A percentile compares a stretch with the other conserved stretches of the same genome.
phyloP scores from a whole-genome alignment of 2,329 filamentous ascomycete genomes.

The Cladosporium sp. region DNA sequence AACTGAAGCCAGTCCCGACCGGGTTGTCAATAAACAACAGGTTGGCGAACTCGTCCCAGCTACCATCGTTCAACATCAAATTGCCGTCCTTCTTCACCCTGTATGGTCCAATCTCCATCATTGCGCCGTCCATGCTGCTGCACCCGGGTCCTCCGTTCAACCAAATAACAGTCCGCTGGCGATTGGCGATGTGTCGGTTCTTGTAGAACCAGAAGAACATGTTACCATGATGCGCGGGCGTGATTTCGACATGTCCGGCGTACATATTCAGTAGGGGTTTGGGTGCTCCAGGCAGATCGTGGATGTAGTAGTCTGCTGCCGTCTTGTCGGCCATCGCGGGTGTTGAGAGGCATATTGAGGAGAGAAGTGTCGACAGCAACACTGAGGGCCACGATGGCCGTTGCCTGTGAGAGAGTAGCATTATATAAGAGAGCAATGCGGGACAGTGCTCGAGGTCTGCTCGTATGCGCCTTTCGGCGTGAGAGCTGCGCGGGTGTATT shows the following conservation, averaged over 20 bases:
- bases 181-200: conserved; percentile 90
- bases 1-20: conserved; percentile 94
- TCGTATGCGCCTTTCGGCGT: conserved; percentile 4
- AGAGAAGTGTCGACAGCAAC: conserved; percentile 15
- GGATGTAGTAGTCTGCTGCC: conserved; percentile 86
- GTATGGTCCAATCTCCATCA: conserved; percentile 97
- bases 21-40: conserved; percentile 95
- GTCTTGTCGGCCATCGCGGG: conserved; percentile 47
- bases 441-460: background rate
- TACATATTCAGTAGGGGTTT: conserved; percentile 89
- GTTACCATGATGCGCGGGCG: conserved; percentile 79
- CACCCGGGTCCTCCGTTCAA: conserved; percentile 95
- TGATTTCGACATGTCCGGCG: conserved; percentile 92
- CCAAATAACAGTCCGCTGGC: conserved; percentile 90
- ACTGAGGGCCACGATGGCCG: conserved; percentile 15
- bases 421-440: background rate
- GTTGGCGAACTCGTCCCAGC: conserved; percentile 98
- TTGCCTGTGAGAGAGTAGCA: background rate
- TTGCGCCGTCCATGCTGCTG: conserved; percentile 90
- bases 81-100: conserved; percentile 69
- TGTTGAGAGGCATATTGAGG: conserved; percentile 12
- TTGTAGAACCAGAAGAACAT: conserved; percentile 99
- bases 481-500: background rate
- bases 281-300: conserved; percentile 78
- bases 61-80: conserved; percentile 81